Percentiles rank a stretch among this genome's conserved stretches.
These are phyloP conservation scores for Suhomyces kunorum DNA, from an alignment of 1,139 yeast genomes.

Conservation along the genomic window DNA sequence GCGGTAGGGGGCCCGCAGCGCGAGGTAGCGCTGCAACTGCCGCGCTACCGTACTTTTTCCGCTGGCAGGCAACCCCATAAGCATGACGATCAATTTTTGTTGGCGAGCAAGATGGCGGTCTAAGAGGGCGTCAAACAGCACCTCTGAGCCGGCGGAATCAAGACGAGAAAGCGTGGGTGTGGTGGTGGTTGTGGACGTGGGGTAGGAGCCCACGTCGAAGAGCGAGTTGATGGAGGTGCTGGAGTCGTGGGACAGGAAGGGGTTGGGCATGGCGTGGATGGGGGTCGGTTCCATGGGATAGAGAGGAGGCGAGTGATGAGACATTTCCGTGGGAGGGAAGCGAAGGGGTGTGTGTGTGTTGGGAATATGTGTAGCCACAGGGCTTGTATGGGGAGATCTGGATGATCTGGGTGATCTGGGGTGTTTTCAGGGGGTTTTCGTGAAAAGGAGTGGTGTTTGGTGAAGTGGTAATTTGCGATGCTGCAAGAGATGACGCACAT, in stretches of 20 bases:
- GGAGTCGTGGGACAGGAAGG: slow-evolving; percentile 21
- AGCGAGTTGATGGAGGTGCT: slow-evolving; percentile 31
- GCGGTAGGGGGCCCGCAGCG: slow-evolving; percentile 30
- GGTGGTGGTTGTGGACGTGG: slow-evolving; percentile 19
- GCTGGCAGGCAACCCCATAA: slow-evolving; percentile 71
- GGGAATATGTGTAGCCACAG: neutral
- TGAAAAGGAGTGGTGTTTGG: neutral
- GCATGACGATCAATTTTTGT: slow-evolving; percentile 37
- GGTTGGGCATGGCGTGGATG: neutral
- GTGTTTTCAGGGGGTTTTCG: neutral
- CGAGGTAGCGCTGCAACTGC: slow-evolving; percentile 48
- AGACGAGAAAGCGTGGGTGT: slow-evolving; percentile 19
- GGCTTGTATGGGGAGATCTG: no score
- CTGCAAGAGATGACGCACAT: no score
- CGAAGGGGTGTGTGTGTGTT: neutral
- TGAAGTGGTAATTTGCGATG: neutral
- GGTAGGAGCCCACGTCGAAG: slow-evolving; percentile 22
- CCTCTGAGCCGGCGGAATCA: slow-evolving; percentile 12
- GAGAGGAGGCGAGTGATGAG: neutral
- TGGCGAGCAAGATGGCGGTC: slow-evolving; percentile 6
- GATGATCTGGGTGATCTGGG: neutral
- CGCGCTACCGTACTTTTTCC: slow-evolving; percentile 68
- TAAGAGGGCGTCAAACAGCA: neutral
- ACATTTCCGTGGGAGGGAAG: no score
- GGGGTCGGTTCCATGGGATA: neutral